These are phyloP conservation scores for Yamadazyma ubonensis DNA, from an alignment of 805 yeast species.

Conservation along the genomic window DNA sequence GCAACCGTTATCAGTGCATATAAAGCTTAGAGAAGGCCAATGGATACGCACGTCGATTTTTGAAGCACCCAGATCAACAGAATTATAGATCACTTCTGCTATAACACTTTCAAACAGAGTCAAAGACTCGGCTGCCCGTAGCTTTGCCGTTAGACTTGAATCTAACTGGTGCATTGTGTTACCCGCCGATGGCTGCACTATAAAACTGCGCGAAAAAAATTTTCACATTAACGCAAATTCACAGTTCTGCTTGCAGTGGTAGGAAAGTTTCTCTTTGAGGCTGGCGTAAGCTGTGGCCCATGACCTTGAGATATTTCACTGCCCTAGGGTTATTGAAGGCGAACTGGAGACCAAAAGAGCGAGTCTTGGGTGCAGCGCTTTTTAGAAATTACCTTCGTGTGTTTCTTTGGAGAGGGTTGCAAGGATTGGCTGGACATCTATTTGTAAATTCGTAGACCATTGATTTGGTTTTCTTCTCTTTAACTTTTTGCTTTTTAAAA, in stretches of 20 bases:
- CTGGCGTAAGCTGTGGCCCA: slow-evolving; percentile 68
- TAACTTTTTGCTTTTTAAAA: not conserved
- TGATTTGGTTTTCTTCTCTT: not conserved
- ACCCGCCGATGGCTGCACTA: slow-evolving; percentile 6
- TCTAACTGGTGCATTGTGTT: slow-evolving; percentile 3
- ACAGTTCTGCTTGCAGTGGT: slow-evolving; percentile 58
- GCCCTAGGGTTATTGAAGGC: slow-evolving; percentile 20
- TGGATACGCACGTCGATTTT: slow-evolving; percentile 35
- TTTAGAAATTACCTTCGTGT: slow-evolving; percentile 75
- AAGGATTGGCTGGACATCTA: slow-evolving; percentile 61
- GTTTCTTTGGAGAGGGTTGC: slow-evolving; percentile 70
- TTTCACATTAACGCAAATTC: slow-evolving; percentile 30
- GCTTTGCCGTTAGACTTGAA: not conserved
- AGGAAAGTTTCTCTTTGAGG: slow-evolving; percentile 65
- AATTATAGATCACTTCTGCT: slow-evolving; percentile 52
- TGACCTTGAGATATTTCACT: slow-evolving; percentile 54
- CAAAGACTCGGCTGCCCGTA: not conserved
- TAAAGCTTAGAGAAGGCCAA: slow-evolving; percentile 28
- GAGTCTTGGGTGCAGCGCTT: slow-evolving; percentile 75
- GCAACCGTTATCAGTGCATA: slow-evolving; percentile 65
- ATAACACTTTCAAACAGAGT: slow-evolving; percentile 1
- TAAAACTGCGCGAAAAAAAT: slow-evolving; percentile 6
- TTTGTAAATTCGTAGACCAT: slow-evolving; percentile 1
- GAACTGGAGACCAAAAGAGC: slow-evolving; percentile 61
- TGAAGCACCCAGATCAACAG: slow-evolving; percentile 53